Evolutionary conservation across 1,139 yeast species (phyloP), one percentile per base, ranked within the genome.

Genomic region (Insectozyma bohioensis): DNA sequence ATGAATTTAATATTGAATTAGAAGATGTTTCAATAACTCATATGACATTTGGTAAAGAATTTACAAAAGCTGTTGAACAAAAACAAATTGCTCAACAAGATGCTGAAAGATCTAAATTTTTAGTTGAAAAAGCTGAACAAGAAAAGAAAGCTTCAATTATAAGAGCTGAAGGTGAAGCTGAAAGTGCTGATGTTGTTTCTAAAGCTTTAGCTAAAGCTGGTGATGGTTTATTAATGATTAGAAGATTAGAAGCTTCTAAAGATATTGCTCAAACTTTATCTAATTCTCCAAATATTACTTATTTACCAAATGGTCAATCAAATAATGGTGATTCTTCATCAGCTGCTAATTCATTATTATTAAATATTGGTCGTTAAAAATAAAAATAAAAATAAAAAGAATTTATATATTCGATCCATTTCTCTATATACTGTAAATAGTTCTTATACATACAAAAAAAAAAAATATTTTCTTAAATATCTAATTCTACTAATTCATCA

Each of bases 21-120:
- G 99, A 94, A 63, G 99, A 94, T 61, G 98, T 94, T 31, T 86
- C 97, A 18, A 94, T 94, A 46, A 94, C 99, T 14, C 98, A 94
- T 65, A 83, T 94, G 90, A 86, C 97, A 1, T 94, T 94, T 60
- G 98, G 98, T 36, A 78, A 76, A 47, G 99, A 94, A 56, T 94
- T 94, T 67, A 94, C 99, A 38, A 90, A 87, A 63, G 97, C 98
- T 15, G 98, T 92, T 38, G 99, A 94, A 66, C 95, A 87, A 67
- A 94, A 94, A 64, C 98, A 94, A 63, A 94, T 94, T 63, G 98
- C 98, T 20, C 98, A 92, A 67, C 98, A 94, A 64, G 98, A 94
- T 56, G 97, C 99, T 15, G 98, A 94, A 67, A 78, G 98, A 50
- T 97, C 97, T 39, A 84, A 85, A 54, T 94, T 79, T 58, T 72